phyloP scores from a whole-genome alignment of 257 asterid genomes.

The Lantana camara region DNA sequence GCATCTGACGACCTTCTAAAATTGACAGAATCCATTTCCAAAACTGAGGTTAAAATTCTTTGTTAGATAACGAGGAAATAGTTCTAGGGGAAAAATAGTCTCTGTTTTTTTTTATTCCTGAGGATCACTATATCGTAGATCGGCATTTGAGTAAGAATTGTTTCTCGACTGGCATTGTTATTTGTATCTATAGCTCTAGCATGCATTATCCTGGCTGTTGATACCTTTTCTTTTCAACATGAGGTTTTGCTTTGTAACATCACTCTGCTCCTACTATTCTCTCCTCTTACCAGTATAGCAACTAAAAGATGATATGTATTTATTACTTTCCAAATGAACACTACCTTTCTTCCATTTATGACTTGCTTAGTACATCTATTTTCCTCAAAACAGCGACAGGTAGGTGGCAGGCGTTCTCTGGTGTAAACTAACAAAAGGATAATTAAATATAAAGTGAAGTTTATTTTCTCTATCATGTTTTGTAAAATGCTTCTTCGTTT shows the following conservation, averaged over 20 bases:
- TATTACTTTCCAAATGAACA: not conserved
- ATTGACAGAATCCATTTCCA: not conserved
- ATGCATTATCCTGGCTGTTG: not conserved
- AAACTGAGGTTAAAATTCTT: not conserved
- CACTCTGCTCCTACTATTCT: not conserved
- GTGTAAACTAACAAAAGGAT: not conserved
- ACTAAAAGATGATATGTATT: not conserved
- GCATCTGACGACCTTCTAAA: slow-evolving; percentile 7
- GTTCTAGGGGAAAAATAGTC: not conserved
- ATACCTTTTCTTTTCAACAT: not conserved
- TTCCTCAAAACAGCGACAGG: not conserved
- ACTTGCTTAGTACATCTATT: not conserved
- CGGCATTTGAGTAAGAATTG: slow-evolving; percentile 1
- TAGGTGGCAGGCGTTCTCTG: not conserved
- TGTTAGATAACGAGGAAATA: not conserved
- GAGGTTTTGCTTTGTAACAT: not conserved
- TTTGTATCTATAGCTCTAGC: not conserved
- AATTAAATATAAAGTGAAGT: not conserved
- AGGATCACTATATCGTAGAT: not conserved
- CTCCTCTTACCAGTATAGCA: too few species aligned
- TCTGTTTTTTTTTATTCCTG: not conserved
- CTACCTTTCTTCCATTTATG: not conserved
- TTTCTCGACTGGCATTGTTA: not conserved
- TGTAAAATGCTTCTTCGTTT: not conserved
- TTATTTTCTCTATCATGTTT: not conserved